These are phyloP conservation scores for Fraxinus baroniana DNA, from an alignment of 305 asterid species.

Conservation along the genomic window DNA sequence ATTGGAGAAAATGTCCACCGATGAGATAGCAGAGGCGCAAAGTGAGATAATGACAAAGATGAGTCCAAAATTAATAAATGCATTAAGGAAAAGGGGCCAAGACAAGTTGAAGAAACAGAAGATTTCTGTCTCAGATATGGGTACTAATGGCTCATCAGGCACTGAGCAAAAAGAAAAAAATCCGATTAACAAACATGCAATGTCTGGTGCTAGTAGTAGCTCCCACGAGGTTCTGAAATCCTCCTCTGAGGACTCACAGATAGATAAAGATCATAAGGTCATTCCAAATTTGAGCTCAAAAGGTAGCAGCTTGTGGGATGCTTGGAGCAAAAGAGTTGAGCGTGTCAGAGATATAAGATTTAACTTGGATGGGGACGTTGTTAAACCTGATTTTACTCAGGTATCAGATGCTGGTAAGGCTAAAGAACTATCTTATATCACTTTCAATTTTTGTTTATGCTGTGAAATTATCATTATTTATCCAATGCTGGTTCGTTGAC, in stretches of 20 bases:
- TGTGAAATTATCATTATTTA: constrained; percentile 3
- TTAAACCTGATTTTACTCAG: constrained; percentile 34
- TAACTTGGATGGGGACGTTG: constrained; percentile 45
- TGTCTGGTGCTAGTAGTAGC: constrained; percentile 29
- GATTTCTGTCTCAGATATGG: constrained; percentile 31
- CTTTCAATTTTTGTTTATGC: neutral
- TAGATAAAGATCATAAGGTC: constrained; percentile 30
- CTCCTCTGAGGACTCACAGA: constrained; percentile 26
- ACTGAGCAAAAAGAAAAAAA: constrained; percentile 26
- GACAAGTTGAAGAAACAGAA: constrained; percentile 59
- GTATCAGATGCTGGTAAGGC: constrained; percentile 51
- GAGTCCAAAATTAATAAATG: constrained; percentile 58
- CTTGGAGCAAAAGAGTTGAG: constrained; percentile 92
- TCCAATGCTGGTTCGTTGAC: neutral
- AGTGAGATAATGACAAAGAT: constrained; percentile 73
- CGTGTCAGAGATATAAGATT: constrained; percentile 72
- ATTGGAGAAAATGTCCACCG: constrained; percentile 67
- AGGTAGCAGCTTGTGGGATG: constrained; percentile 58
- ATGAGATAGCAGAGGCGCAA: constrained; percentile 84
- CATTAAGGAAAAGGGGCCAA: constrained; percentile 58
- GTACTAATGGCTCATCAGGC: constrained; percentile 36
- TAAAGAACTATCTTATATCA: constrained; percentile 12
- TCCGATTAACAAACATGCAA: constrained; percentile 20
- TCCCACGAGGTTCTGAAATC: constrained; percentile 31
- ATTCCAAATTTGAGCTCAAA: constrained; percentile 27